A percentile compares a stretch with the other conserved stretches of the same genome.
phyloP scores from a whole-genome alignment of 2,329 filamentous ascomycete genomes.

The Trichoderma lentiforme region DNA sequence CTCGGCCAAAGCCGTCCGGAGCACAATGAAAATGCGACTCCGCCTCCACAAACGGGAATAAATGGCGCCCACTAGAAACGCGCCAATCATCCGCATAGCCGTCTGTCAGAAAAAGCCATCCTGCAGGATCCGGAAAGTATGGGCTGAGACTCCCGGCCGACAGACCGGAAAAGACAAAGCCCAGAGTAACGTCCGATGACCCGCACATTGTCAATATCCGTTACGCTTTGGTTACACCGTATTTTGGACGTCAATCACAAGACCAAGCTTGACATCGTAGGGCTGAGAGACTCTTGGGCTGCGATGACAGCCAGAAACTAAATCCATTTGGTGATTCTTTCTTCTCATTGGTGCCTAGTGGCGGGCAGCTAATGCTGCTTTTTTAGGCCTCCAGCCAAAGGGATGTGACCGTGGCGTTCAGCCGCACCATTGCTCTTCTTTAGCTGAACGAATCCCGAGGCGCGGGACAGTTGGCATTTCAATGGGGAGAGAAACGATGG shows the following conservation, averaged over 20 bases:
- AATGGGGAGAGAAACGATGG: not conserved
- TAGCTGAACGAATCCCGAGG: not conserved
- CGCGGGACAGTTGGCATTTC: slow-evolving; percentile 9
- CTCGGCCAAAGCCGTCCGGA: not conserved
- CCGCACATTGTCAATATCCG: not conserved
- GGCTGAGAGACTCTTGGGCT: not conserved
- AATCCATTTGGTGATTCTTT: not conserved
- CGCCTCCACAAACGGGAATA: slow-evolving; percentile 12
- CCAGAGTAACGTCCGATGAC: not conserved
- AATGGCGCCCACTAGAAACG: slow-evolving; percentile 6
- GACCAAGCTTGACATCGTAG: slow-evolving; percentile 2
- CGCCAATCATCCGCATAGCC: not conserved
- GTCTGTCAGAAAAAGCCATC: slow-evolving; percentile 4
- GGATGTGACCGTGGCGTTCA: not conserved
- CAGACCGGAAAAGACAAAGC: not conserved
- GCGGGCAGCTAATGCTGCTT: slow-evolving; percentile 7
- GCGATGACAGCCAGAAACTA: not conserved
- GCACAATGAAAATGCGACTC: slow-evolving; percentile 1
- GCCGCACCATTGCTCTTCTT: slow-evolving; percentile 6
- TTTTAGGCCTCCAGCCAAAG: slow-evolving; percentile 7
- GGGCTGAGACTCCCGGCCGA: not conserved
- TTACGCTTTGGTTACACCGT: not conserved
- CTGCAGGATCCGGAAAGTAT: not conserved
- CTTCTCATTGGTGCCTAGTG: not conserved
- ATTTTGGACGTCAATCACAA: not conserved